phyloP scores from a whole-genome alignment of 257 asterid species.

The Pogostemon cablin region DNA sequence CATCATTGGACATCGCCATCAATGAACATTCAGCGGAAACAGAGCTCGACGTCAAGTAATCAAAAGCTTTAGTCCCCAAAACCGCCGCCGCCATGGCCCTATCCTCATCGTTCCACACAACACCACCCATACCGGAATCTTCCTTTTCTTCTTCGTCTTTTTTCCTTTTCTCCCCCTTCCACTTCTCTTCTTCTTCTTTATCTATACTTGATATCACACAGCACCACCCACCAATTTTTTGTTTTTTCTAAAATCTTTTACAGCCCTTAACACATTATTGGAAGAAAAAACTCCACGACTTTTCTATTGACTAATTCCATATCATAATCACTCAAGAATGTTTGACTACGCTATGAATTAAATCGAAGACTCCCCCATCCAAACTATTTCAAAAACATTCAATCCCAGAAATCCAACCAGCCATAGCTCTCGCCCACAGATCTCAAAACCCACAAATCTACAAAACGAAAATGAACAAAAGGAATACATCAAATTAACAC shows the following conservation, averaged over 20 bases:
- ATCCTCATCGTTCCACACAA: constrained; percentile 68
- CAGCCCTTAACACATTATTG: constrained; percentile 4
- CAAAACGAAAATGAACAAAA: constrained; percentile 6
- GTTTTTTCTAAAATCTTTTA: not conserved
- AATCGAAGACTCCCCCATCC: constrained; percentile 27
- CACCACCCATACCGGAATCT: constrained; percentile 50
- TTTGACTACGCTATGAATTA: constrained; percentile 17
- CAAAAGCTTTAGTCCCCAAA: constrained; percentile 76
- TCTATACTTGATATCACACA: constrained; percentile 13
- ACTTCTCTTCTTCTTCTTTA: not conserved
- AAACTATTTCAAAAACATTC: constrained; percentile 22
- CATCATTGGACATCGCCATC: constrained; percentile 68
- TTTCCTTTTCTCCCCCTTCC: not conserved
- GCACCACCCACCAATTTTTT: constrained; percentile 6
- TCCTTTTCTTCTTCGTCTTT: not conserved
- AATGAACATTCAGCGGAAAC: constrained; percentile 68
- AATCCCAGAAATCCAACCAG: constrained; percentile 29
- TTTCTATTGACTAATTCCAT: constrained; percentile 27
- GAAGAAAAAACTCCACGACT: constrained; percentile 18
- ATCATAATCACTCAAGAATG: constrained; percentile 29
- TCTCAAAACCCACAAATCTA: constrained; percentile 47
- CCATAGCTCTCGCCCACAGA: constrained; percentile 41
- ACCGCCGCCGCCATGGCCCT: constrained; percentile 70
- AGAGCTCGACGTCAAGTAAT: constrained; percentile 64
- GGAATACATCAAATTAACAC: not conserved